Base-by-base conservation (phyloP, 164 flowering plant species). In the Taxillus chinensis region DNA sequence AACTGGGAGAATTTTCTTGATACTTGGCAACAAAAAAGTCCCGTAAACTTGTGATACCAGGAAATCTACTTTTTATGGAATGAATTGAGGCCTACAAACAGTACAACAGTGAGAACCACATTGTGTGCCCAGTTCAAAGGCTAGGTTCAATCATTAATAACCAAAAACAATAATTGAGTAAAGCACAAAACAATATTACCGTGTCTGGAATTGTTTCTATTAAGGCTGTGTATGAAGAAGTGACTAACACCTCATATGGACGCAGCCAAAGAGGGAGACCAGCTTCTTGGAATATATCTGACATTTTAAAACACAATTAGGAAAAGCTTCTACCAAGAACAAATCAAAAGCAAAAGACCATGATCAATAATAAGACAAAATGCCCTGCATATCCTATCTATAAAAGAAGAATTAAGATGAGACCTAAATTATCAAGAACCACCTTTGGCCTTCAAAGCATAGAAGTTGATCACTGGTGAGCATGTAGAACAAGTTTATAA, bases 281-380 rank as follows among this genome's bases (percentile, higher is more conserved):
- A 77, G 99, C 99, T 83, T 95, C 99, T 78, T 95, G 99, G 69
- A 91, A 95, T 72, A 95, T 95, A 82, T 95, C 99, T 95, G 79
- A 45, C 48, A 77, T 57, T 65, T 27, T 27, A 69, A 39, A 57
- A 66, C 37, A 49, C 10, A 63, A 50, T n/a, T 5, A 65, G 15
- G 38, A 45, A 45, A 67, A 68, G 39, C 62, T 45, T 70, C 43
- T 57, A 50, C 38, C 39, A 43, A 43, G 11, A 27, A 27, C 15
- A 8, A 39, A 46, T 62, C 27, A 14, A 61, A 41, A 62, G 39
- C 45, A 63, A 56, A 59, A 37, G 7, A 53, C 41, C 17, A 57
- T 57, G 6, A 41, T 39, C 12, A 27, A 9, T 55, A 46, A 5
- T 54, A 10, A 8, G 8, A 57, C 57, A 41, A 50, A 11, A n/a